phyloP scores from a whole-genome alignment of 768 basidiomycete genomes.

The Boletus patriciae region DNA sequence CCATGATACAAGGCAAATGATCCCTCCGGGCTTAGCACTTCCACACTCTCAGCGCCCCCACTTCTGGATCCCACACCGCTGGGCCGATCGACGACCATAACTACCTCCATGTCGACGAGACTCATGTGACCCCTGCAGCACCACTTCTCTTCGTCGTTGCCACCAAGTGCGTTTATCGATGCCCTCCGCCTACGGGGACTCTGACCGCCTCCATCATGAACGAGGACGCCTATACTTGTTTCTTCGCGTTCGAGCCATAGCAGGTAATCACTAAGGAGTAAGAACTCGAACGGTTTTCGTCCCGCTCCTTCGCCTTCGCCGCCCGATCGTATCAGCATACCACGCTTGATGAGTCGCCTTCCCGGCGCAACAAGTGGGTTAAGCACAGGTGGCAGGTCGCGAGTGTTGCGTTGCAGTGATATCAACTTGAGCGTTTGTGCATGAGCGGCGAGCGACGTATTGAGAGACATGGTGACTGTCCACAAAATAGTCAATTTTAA shows the following conservation, averaged over 20 bases:
- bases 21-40: conserved; percentile 72
- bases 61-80: conserved; percentile 1
- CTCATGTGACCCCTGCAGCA: conserved; percentile 66
- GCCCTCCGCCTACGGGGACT: conserved; percentile 17
- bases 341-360: conserved; percentile 72
- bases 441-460: conserved; percentile 77
- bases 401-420: conserved; percentile 75
- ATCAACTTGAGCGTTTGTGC: conserved; percentile 73
- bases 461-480: conserved; percentile 73
- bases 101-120: conserved; percentile 75
- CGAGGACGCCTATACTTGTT: conserved; percentile 22
- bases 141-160: conserved; percentile 65
- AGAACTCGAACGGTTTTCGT: conserved; percentile 57
- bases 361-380: conserved; percentile 80
- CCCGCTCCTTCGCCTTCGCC: conserved; percentile 43
- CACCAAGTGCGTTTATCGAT: conserved; percentile 24
- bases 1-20: conserved; percentile 76
- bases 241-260: conserved; percentile 70
- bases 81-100: conserved; percentile 45
- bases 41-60: conserved; percentile 57
- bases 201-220: conserved; percentile 18
- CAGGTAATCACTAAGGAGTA: conserved; percentile 81
- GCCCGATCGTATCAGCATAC: conserved; percentile 50
- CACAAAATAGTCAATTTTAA: conserved; percentile 11
- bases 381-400: conserved; percentile 73